Percentiles rank a stretch among this genome's conserved stretches.
These are phyloP conservation scores for Ascoidea asiatica DNA, from an alignment of 805 yeast genomes.

Conservation along the genomic window DNA sequence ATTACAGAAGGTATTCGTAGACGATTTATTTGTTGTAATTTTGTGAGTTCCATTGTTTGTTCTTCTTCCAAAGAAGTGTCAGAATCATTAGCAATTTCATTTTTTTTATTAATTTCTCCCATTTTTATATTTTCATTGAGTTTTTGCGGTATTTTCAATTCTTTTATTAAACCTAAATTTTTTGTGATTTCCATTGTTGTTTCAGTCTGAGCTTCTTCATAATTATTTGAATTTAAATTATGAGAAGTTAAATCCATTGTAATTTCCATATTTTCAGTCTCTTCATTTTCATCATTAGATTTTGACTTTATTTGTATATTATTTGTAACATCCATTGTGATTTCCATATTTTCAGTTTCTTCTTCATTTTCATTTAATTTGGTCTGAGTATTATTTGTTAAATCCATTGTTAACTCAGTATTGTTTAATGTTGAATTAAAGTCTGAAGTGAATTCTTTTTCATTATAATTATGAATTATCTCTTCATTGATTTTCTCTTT, in stretches of 20 bases:
- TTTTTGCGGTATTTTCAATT: no score
- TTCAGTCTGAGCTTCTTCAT: no score
- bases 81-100: not conserved
- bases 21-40: conserved; percentile 1
- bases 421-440: no score
- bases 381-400: not conserved
- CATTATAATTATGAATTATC: not conserved
- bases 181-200: no score
- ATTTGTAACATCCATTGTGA: not conserved
- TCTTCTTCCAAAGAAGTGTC: conserved; percentile 1
- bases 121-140: no score
- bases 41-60: conserved; percentile 10
- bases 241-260: not conserved
- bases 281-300: not conserved
- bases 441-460: no score
- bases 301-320: no score
- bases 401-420: not conserved
- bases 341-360: not conserved
- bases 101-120: no score
- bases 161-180: no score
- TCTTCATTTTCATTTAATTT: not conserved
- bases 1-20: conserved; percentile 21
- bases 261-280: not conserved
- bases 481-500: not conserved
- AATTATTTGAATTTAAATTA: no score